Percentiles rank a stretch among this genome's conserved stretches.
Conservation (phyloP, 2,329 filamentous ascomycete genomes). For the Talaromyces verruculosus region DNA sequence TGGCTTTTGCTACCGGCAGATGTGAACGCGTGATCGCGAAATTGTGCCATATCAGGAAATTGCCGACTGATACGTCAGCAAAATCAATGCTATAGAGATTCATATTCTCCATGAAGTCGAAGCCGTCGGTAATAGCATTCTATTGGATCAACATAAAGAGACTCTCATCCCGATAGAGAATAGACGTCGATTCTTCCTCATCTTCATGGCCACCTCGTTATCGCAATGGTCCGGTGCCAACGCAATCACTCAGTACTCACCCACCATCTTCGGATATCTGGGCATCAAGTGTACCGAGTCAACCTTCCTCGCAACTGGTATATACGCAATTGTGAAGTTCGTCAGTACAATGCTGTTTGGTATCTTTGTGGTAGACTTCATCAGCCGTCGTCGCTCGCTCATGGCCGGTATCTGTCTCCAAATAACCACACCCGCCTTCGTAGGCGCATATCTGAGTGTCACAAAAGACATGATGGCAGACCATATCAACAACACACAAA, state of each 20-base stretch:
- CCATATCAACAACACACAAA: not conserved
- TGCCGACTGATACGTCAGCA: too few species aligned
- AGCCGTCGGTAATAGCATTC: too few species aligned
- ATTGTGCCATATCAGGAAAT: too few species aligned
- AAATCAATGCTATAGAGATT: too few species aligned
- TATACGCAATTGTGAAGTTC: constrained; percentile 69
- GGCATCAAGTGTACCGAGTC: constrained; percentile 60
- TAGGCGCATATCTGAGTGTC: not conserved
- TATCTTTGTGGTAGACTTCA: constrained; percentile 68
- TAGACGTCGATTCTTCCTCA: too few species aligned
- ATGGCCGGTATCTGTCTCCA: constrained; percentile 4
- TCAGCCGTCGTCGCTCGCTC: constrained; percentile 63
- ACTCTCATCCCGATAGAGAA: too few species aligned
- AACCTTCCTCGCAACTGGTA: constrained; percentile 69
- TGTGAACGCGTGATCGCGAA: too few species aligned
- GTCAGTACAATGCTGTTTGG: constrained; percentile 58
- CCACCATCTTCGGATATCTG: constrained; percentile 66
- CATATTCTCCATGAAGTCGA: too few species aligned
- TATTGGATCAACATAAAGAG: too few species aligned
- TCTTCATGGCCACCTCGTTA: constrained; percentile 45
- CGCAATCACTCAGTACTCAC: constrained; percentile 67
- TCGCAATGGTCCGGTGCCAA: constrained; percentile 58
- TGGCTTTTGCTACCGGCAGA: too few species aligned
- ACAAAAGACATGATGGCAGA: not conserved
- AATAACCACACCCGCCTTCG: not conserved